Percentiles rank a stretch among this genome's conserved stretches.
phyloP scores from a whole-genome alignment of 495 filamentous ascomycete species.

The Talaromyces liani region DNA sequence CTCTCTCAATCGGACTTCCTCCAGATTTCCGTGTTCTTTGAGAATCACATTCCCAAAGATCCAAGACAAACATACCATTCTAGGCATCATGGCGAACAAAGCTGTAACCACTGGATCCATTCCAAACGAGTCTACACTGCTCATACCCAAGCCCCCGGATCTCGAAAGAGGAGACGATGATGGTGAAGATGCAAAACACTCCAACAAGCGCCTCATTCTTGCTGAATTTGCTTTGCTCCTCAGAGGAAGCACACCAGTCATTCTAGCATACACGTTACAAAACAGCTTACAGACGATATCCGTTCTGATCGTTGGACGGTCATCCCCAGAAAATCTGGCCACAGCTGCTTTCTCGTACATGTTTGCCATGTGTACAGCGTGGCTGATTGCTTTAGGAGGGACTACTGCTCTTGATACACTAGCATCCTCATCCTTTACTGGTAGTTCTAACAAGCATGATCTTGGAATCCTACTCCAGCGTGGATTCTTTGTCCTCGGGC shows the following conservation, averaged over 20 bases:
- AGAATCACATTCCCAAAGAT: neutral
- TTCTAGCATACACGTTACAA: slow-evolving; percentile 82
- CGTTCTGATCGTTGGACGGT: slow-evolving; percentile 74
- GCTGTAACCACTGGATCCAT: neutral
- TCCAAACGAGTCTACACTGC: neutral
- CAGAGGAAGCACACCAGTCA: slow-evolving; percentile 68
- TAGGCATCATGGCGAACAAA: neutral
- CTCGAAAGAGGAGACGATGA: neutral
- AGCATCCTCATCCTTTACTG: slow-evolving; percentile 80
- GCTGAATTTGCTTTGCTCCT: slow-evolving; percentile 63
- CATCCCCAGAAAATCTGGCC: slow-evolving; percentile 74
- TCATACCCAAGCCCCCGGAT: neutral
- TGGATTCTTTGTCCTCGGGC: slow-evolving; percentile 63
- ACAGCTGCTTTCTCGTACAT: slow-evolving; percentile 86
- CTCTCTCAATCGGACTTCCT: neutral
- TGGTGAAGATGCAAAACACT: neutral
- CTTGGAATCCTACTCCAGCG: slow-evolving; percentile 78
- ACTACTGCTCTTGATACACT: slow-evolving; percentile 88
- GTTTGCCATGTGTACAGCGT: slow-evolving; percentile 88
- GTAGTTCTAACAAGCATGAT: slow-evolving; percentile 72
- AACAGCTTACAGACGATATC: slow-evolving; percentile 84
- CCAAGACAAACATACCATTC: neutral
- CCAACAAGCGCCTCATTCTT: slow-evolving; percentile 26
- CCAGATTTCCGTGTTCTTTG: neutral
- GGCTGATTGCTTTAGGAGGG: slow-evolving; percentile 88